Conservation (phyloP, 306 rosid species). For the Ziziphus jujuba region DNA sequence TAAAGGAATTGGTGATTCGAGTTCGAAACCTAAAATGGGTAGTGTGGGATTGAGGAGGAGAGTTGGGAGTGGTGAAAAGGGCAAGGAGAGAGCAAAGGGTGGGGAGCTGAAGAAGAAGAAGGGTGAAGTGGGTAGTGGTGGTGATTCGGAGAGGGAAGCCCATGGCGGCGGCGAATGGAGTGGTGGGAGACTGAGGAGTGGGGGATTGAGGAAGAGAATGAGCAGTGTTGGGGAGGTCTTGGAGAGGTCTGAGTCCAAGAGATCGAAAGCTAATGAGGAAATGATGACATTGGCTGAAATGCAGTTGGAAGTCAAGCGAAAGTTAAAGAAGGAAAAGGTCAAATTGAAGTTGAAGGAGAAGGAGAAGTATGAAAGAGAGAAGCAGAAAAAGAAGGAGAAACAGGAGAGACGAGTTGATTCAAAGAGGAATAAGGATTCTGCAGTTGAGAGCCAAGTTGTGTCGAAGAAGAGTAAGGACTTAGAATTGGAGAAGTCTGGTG, state of each 20-base stretch:
- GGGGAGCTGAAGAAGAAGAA: conserved; percentile 21
- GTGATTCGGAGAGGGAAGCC: conserved; percentile 21
- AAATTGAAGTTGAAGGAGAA: conserved; percentile 34
- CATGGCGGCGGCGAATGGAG: conserved; percentile 22
- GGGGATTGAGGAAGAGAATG: conserved; percentile 59
- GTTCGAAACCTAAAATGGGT: conserved; percentile 15
- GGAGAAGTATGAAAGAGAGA: conserved; percentile 30
- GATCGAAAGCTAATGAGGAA: conserved; percentile 49
- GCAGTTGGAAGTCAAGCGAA: conserved; percentile 53
- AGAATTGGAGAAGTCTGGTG: conserved; percentile 24
- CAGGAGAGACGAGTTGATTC: conserved; percentile 15
- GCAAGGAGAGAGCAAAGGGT: conserved; percentile 28
- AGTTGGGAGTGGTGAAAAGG: conserved; percentile 20
- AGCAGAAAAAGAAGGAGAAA: conserved; percentile 2
- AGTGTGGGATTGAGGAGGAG: not conserved
- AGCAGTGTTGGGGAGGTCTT: conserved; percentile 64
- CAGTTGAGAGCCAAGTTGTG: conserved; percentile 9
- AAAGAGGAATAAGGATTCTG: conserved; percentile 25
- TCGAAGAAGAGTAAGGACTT: conserved; percentile 29
- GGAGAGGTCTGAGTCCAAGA: conserved; percentile 57
- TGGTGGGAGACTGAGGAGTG: conserved; percentile 40
- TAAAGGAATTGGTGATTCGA: conserved; percentile 9
- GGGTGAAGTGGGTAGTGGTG: conserved; percentile 19
- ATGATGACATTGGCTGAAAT: conserved; percentile 85
- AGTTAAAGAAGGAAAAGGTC: conserved; percentile 39